Evolutionary conservation across 2,329 filamentous ascomycete species (phyloP).

Genomic region (Spiromastix sp.): DNA sequence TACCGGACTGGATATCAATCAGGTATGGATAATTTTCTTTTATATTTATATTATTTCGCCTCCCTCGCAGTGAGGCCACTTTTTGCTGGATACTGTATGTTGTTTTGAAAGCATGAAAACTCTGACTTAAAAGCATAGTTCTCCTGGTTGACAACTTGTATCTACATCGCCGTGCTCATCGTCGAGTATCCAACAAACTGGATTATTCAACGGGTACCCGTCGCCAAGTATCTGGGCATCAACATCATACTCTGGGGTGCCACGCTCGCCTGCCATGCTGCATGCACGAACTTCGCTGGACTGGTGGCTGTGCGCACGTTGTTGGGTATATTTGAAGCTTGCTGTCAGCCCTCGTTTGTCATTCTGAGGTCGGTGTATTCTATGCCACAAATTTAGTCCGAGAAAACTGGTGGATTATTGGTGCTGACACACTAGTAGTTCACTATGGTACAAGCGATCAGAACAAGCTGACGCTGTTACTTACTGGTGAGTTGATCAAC

Average conservation of each 20-base stretch:
- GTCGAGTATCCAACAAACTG: constrained; percentile 65
- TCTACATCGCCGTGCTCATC: constrained; percentile 60
- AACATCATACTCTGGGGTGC: constrained; percentile 56
- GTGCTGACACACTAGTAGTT: neutral
- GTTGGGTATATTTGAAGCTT: constrained; percentile 61
- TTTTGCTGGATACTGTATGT: no score
- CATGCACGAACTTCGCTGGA: constrained; percentile 49
- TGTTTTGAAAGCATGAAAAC: no score
- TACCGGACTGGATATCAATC: constrained; percentile 35
- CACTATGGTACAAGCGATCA: constrained; percentile 54
- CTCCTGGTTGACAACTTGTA: constrained; percentile 62
- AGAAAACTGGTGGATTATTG: no score
- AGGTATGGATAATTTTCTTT: constrained; percentile 14
- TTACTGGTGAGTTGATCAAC: constrained; percentile 45
- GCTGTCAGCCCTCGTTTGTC: constrained; percentile 58
- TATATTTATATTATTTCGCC: neutral
- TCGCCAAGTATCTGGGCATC: constrained; percentile 56
- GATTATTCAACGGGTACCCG: constrained; percentile 52
- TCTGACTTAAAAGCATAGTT: constrained; percentile 39
- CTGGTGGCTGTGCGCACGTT: constrained; percentile 53
- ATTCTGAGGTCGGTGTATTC: constrained; percentile 49
- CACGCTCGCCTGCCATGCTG: constrained; percentile 51
- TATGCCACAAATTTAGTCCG: no score
- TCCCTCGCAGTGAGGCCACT: no score
- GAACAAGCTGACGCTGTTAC: constrained; percentile 58